Evolutionary conservation across 441 rosid genomes (phyloP).

Genomic region (Gossypium davidsonii): DNA sequence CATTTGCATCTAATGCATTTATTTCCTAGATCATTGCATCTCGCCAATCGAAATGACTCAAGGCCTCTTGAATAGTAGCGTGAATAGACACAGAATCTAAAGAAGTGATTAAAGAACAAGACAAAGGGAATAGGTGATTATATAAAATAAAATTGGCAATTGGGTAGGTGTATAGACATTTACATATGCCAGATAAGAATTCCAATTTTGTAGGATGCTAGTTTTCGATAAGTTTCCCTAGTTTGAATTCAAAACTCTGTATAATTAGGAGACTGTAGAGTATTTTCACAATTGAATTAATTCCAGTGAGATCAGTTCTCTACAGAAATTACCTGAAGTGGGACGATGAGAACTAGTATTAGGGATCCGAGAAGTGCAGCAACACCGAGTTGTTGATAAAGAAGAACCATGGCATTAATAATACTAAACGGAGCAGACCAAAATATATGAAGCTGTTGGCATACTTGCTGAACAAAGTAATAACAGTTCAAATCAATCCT

Average conservation of each 20-base stretch:
- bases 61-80: too few species aligned
- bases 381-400: constrained; percentile 85
- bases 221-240: too few species aligned
- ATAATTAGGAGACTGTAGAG: neutral
- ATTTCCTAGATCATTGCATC: neutral
- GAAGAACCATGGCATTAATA: constrained; percentile 67
- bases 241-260: neutral
- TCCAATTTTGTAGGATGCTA: too few species aligned
- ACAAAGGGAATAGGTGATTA: too few species aligned
- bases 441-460: constrained; percentile 65
- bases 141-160: neutral
- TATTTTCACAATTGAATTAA: too few species aligned
- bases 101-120: too few species aligned
- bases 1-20: too few species aligned
- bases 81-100: too few species aligned
- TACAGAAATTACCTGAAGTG: constrained; percentile 47
- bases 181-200: neutral
- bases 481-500: constrained; percentile 1
- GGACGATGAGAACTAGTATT: constrained; percentile 66
- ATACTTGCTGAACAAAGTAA: constrained; percentile 49
- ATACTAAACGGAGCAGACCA: constrained; percentile 97
- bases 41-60: neutral
- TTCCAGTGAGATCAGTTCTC: too few species aligned
- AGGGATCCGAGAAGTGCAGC: constrained; percentile 71
- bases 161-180: neutral